Evolutionary conservation across 1,284 basidiomycete genomes (phyloP).

Genomic region (Leccinum pachyderme): DNA sequence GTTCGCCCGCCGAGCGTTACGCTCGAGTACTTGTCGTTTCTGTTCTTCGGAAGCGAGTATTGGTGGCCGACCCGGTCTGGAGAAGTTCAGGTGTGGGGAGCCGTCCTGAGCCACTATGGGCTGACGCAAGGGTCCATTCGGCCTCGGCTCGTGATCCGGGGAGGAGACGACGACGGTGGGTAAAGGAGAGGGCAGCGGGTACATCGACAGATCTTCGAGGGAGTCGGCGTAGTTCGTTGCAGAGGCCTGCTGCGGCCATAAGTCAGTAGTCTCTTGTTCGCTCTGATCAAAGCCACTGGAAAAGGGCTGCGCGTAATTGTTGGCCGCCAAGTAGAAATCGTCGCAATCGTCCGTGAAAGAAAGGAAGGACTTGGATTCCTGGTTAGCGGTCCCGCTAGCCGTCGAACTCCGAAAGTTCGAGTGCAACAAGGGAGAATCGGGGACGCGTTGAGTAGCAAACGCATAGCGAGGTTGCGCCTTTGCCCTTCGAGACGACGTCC

Average conservation of each 20-base stretch:
- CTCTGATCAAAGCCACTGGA: background rate
- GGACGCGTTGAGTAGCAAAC: conserved; percentile 20
- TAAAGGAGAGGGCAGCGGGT: conserved; percentile 39
- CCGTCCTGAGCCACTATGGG: conserved; percentile 34
- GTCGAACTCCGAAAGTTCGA: conserved; percentile 58
- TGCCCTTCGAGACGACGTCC: conserved; percentile 35
- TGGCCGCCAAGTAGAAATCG: conserved; percentile 10
- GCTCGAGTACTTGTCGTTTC: conserved; percentile 59
- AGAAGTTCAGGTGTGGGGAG: conserved; percentile 50
- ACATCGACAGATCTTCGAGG: conserved; percentile 16
- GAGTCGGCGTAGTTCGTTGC: conserved; percentile 5
- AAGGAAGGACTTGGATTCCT: conserved; percentile 29
- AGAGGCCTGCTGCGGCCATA: conserved; percentile 18
- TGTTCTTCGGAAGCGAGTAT: conserved; percentile 47
- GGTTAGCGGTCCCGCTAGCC: conserved; percentile 42
- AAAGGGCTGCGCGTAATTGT: conserved; percentile 3
- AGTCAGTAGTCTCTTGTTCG: conserved; percentile 7
- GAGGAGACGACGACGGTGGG: conserved; percentile 49
- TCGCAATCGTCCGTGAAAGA: conserved; percentile 22
- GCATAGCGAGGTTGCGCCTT: conserved; percentile 7
- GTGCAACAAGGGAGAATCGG: conserved; percentile 61
- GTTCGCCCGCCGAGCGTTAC: conserved; percentile 44
- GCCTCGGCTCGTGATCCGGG: conserved; percentile 21
- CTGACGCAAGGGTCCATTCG: conserved; percentile 20
- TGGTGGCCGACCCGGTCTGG: conserved; percentile 50